Evolutionary conservation across 495 filamentous ascomycete species (phyloP).

Genomic region (Tuber indicum): DNA sequence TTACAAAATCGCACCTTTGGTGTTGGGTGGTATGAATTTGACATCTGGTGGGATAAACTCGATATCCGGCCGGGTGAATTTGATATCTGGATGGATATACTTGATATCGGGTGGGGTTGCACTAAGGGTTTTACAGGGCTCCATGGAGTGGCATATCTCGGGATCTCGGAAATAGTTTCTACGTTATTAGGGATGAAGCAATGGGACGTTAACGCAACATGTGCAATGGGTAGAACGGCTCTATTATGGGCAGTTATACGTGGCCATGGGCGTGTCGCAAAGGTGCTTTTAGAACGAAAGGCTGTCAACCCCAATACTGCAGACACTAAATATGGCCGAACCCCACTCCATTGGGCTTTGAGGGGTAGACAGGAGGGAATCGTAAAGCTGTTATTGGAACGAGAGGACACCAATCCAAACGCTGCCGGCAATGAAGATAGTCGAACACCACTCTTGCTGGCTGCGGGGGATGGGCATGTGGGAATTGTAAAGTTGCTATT

Average conservation of each 20-base stretch:
- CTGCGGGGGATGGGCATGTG: too few relatives aligned
- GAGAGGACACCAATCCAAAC: too few relatives aligned
- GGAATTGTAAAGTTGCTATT: too few relatives aligned
- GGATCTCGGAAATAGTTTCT: neutral
- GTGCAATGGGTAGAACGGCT: neutral
- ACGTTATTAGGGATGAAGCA: neutral
- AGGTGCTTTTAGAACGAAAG: neutral
- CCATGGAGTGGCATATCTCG: neutral
- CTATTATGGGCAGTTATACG: neutral
- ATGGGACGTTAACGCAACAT: neutral
- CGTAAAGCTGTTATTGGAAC: neutral
- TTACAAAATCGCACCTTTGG: neutral
- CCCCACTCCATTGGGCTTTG: too few relatives aligned
- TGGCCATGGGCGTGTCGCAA: constrained; percentile 25
- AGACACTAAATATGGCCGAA: neutral
- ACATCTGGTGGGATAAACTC: too few relatives aligned
- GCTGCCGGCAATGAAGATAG: too few relatives aligned
- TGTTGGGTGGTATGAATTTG: too few relatives aligned
- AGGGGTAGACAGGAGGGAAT: too few relatives aligned
- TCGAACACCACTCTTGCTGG: too few relatives aligned
- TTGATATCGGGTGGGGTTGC: too few relatives aligned
- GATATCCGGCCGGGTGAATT: neutral
- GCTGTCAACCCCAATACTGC: neutral
- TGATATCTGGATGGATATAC: neutral
- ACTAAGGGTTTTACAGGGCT: neutral